Conservation (phyloP, 2,329 filamentous ascomycete genomes). For the Leptographium flavum region DNA sequence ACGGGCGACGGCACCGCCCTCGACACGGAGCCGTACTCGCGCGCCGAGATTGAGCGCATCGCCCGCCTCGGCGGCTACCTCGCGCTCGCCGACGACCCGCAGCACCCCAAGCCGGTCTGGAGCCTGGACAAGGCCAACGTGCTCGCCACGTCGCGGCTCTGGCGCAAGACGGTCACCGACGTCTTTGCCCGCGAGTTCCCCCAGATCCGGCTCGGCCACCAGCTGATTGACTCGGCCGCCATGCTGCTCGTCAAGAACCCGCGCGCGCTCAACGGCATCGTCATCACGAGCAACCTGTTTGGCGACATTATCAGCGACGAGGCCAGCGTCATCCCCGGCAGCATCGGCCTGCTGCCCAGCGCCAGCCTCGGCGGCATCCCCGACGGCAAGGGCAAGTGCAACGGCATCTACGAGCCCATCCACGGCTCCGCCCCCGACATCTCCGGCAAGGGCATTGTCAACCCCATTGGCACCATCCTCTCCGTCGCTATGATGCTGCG, state of each 20-base stretch:
- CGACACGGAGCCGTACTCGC: slow-evolving; percentile 80
- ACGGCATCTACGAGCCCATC: slow-evolving; percentile 95
- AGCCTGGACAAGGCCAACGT: slow-evolving; percentile 95
- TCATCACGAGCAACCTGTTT: slow-evolving; percentile 88
- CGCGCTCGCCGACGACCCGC: slow-evolving; percentile 58
- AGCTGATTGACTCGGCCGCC: slow-evolving; percentile 90
- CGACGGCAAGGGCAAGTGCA: slow-evolving; percentile 70
- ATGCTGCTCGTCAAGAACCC: slow-evolving; percentile 98
- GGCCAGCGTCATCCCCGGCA: slow-evolving; percentile 85
- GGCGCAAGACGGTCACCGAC: slow-evolving; percentile 77
- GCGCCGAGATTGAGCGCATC: slow-evolving; percentile 76
- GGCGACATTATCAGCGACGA: slow-evolving; percentile 95
- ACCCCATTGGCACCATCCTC: slow-evolving; percentile 82
- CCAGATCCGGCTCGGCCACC: slow-evolving; percentile 68
- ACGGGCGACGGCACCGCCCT: slow-evolving; percentile 60
- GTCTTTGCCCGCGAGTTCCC: slow-evolving; percentile 83
- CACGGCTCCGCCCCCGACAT: slow-evolving; percentile 93
- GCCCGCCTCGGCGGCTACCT: slow-evolving; percentile 69
- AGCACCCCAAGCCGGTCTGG: slow-evolving; percentile 47
- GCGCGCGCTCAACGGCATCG: slow-evolving; percentile 69
- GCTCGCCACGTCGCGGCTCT: slow-evolving; percentile 75
- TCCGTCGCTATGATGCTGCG: slow-evolving; percentile 92
- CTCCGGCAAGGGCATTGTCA: slow-evolving; percentile 79
- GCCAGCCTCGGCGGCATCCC: slow-evolving; percentile 78
- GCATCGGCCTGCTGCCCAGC: slow-evolving; percentile 74